Evolutionary conservation across 768 basidiomycete species (phyloP), one percentile per base, ranked within the genome.

Genomic region (Auriscalpium vulgare): DNA sequence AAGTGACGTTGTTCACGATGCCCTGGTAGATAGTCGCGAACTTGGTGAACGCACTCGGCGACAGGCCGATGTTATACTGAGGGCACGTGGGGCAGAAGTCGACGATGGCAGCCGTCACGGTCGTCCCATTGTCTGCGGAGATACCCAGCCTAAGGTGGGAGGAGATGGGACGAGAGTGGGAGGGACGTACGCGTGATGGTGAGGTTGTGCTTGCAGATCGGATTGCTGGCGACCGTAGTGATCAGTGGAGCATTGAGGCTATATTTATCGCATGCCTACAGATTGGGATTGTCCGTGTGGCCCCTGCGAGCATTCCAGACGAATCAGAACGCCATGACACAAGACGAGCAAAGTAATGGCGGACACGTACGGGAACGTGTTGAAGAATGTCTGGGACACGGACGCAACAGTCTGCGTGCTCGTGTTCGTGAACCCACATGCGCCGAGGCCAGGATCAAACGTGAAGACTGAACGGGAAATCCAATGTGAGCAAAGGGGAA

Each of bases 361-460:
- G 29, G 43, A 14, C 14, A 60, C 71, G 54, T 58, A 74, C 73
- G 72, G 72, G 56, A 63, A 74, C 10, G 54, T 54, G 48, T 67
- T 66, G 64, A 73, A 76, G 35, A 73, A 59, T 2, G 45, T 34
- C 8, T 40, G 47, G 1, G 74, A 72, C 17, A 75, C 73, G 1
- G 74, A 73, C 7, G 69, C 74, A 37, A 75, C 71, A 43, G 62
- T 49, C 54, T 75, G 69, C 14, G 61, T 35, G 40, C 56, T 65
- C 4, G 62, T 68, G 62, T 74, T 75, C 16, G 68, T 70, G 59
- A 67, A 67, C 9, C 73, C 74, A 51, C 74, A 75, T 0, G 74
- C 73, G 17, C 74, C 74, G 35, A 71, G 65, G 16, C 67, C 71
- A 16, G 72, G 69, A 4, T 49, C 58, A 59, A 73, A 74, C 38